These are phyloP conservation scores for Penicillium dipodomyicola DNA, from an alignment of 495 filamentous ascomycete genomes.

Conservation along the genomic window DNA sequence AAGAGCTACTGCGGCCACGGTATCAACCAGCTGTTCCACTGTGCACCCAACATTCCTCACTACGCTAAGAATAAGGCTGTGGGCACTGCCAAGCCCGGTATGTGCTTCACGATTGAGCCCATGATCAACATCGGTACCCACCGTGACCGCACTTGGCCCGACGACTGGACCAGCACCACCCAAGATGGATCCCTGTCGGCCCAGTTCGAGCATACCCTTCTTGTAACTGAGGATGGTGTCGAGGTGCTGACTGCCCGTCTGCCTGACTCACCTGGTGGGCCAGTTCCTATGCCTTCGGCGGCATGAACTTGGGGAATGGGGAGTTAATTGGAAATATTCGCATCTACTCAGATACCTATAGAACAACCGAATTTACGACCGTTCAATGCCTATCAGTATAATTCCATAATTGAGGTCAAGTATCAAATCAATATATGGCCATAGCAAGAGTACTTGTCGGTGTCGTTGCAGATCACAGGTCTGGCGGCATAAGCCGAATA, in stretches of 20 bases:
- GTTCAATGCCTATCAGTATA: constrained; percentile 12
- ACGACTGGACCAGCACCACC: constrained; percentile 87
- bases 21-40: constrained; percentile 82
- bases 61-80: constrained; percentile 91
- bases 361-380: constrained; percentile 20
- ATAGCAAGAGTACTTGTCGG: neutral
- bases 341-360: constrained; percentile 22
- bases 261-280: constrained; percentile 79
- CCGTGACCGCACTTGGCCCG: constrained; percentile 82
- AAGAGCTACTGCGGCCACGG: constrained; percentile 90
- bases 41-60: constrained; percentile 80
- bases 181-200: constrained; percentile 78
- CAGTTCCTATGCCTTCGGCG: constrained; percentile 61
- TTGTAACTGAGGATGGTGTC: constrained; percentile 91
- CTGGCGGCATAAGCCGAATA: neutral
- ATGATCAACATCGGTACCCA: constrained; percentile 85
- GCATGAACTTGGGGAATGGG: constrained; percentile 8
- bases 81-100: constrained; percentile 78
- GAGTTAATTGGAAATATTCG: constrained; percentile 19
- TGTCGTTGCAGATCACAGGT: neutral
- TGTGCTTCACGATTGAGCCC: constrained; percentile 93
- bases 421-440: neutral
- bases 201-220: constrained; percentile 91
- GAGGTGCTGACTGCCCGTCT: constrained; percentile 87
- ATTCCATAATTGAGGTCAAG: neutral